Percentiles rank a stretch among this genome's conserved stretches.
These are phyloP conservation scores for Solanum hybrid DNA, from an alignment of 305 asterid genomes.

Conservation along the genomic window DNA sequence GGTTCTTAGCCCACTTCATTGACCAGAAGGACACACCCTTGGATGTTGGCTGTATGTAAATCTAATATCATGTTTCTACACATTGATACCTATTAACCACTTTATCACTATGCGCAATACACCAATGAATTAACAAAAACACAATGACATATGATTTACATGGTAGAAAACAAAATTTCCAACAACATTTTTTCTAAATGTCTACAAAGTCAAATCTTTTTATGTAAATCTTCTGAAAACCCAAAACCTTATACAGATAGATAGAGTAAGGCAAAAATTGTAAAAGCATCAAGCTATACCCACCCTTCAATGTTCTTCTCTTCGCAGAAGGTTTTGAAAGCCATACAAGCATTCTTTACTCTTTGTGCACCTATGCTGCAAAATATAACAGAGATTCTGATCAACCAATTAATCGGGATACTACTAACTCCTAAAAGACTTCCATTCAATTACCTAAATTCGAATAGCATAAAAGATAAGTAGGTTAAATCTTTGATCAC, in stretches of 20 bases:
- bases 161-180: background rate
- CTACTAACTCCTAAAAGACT: background rate
- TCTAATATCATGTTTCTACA: background rate
- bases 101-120: background rate
- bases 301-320: slow-evolving; percentile 56
- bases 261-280: background rate
- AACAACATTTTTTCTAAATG: background rate
- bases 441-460: background rate
- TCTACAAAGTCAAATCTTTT: background rate
- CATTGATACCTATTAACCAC: background rate
- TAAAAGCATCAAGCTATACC: slow-evolving; percentile 12
- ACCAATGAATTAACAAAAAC: background rate
- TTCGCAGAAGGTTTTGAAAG: slow-evolving; percentile 48
- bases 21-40: background rate
- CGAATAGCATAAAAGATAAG: background rate
- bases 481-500: background rate
- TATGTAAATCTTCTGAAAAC: background rate
- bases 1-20: background rate
- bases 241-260: background rate
- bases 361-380: slow-evolving; percentile 69
- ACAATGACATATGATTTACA: background rate
- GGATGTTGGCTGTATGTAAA: background rate
- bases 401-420: background rate
- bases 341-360: slow-evolving; percentile 49
- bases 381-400: background rate